Base-by-base conservation (phyloP, 352 stramenopile species). In the Albugo candida region DNA sequence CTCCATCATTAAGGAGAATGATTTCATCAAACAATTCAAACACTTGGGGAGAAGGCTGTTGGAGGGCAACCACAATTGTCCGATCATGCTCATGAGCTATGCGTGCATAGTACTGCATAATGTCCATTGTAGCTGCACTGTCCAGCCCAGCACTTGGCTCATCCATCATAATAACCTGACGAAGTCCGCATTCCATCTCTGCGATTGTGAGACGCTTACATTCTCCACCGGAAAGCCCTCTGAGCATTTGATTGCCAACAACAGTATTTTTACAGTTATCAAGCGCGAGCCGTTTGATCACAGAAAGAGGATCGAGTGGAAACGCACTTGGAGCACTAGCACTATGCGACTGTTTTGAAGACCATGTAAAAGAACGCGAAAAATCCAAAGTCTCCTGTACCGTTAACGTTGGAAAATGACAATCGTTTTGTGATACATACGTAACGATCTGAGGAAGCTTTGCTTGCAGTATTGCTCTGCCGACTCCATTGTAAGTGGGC, bases 11-110 rank as follows among this genome's bases (percentile, higher is more conserved):
- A 19, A 96, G 47, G 19, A 96, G 38, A 27, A 94, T 72, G 0
- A 95, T 50, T 48, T 95, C 70, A 58, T 96, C 86, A 59, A 96
- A 95, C 13, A 94, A 54, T 27, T 54, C 64, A 45, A 91, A 83
- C 14, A 87, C 79, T 59, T 96, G 83, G 10, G 86, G 83, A 11
- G 83, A 63, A 39, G 86, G 83, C 60, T 95, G 59, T 13, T 89
- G 51, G 24, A 93, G 56, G 11, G 76, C 69, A 12, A 88, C 55
- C n/a, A 79, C 60, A 11, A 56, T 20, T 0, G 60, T 73, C 16
- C 49, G 46, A 12, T 50, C 46, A 10, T 67, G 66, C 14, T 63
- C 61, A n/a, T 65, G 24, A 2, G 70, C 64, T n/a, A 80, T 51
- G 19, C 59, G 67, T 21, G 63, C 58, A 10, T 77, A 52, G 27